A percentile compares a stretch with the other conserved stretches of the same genome.
These are phyloP conservation scores for Sphagnurus paluster DNA, from an alignment of 1,284 basidiomycete genomes.

Conservation along the genomic window DNA sequence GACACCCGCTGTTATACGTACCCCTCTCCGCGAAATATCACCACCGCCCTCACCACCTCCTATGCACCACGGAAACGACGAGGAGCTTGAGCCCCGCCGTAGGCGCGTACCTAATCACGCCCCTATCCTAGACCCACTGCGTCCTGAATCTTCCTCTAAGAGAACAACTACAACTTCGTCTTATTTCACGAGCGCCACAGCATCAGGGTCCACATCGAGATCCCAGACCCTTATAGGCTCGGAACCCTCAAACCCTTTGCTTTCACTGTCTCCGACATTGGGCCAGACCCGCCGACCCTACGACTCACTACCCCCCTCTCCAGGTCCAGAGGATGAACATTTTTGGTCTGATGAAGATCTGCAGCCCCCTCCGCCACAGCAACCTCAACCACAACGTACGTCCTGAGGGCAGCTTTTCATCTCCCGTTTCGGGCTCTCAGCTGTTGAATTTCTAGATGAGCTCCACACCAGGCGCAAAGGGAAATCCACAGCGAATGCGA, in stretches of 20 bases:
- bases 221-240: constrained; percentile 8
- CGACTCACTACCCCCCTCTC: constrained; percentile 9
- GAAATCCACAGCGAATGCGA: background rate
- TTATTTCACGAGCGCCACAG: constrained; percentile 13
- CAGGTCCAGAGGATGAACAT: constrained; percentile 15
- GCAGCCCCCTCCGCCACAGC: background rate
- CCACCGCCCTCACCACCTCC: constrained; percentile 33
- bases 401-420: constrained; percentile 6
- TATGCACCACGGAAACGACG: constrained; percentile 32
- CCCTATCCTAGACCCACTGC: constrained; percentile 10
- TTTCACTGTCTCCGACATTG: constrained; percentile 18
- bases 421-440: constrained; percentile 3
- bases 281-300: constrained; percentile 8
- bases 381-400: constrained; percentile 2
- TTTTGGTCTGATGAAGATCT: constrained; percentile 17
- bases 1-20: constrained; percentile 24
- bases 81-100: constrained; percentile 44
- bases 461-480: background rate
- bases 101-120: constrained; percentile 28
- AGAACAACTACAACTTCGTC: constrained; percentile 14
- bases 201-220: constrained; percentile 4
- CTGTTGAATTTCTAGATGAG: constrained; percentile 1
- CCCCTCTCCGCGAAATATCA: constrained; percentile 45
- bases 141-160: constrained; percentile 1
- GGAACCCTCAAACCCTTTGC: background rate